Conservation (phyloP, 2,329 filamentous ascomycete genomes). For the Epichloe festucae region DNA sequence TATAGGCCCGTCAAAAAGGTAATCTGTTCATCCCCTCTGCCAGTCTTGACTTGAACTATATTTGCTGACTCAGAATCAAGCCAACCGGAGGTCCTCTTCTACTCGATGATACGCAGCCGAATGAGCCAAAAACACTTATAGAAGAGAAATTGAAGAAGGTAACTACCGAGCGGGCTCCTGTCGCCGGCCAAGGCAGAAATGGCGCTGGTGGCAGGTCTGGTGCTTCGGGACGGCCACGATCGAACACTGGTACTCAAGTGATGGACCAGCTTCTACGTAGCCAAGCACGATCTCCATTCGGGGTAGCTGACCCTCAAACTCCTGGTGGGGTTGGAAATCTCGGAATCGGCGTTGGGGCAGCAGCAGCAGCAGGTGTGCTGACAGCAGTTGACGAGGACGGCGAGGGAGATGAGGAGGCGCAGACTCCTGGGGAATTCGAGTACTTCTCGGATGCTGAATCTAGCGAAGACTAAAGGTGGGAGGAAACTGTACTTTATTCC, state of each 20-base stretch:
- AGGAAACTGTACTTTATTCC: background rate
- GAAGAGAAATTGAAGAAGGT: constrained; percentile 89
- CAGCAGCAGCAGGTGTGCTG: constrained; percentile 65
- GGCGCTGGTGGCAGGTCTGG: constrained; percentile 20
- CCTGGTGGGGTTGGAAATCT: constrained; percentile 30
- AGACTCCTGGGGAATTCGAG: constrained; percentile 59
- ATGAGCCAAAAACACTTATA: constrained; percentile 65
- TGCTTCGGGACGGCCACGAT: constrained; percentile 17
- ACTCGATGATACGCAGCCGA: constrained; percentile 71
- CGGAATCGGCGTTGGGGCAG: constrained; percentile 37
- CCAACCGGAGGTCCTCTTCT: constrained; percentile 88
- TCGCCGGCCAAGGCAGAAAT: constrained; percentile 28
- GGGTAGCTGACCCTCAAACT: constrained; percentile 15
- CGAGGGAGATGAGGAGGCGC: constrained; percentile 60
- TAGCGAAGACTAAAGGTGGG: constrained; percentile 14
- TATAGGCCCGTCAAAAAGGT: constrained; percentile 89
- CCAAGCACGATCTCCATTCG: constrained; percentile 23
- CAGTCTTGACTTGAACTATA: background rate
- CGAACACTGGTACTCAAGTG: constrained; percentile 18
- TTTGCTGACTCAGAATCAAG: constrained; percentile 30
- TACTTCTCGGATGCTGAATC: constrained; percentile 59
- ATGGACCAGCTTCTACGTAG: constrained; percentile 31
- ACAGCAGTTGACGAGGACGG: constrained; percentile 80
- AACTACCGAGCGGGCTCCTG: constrained; percentile 47
- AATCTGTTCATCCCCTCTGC: constrained; percentile 17